These are phyloP conservation scores for Globisporangium ultimum DNA, from an alignment of 352 stramenopile species.

Conservation along the genomic window DNA sequence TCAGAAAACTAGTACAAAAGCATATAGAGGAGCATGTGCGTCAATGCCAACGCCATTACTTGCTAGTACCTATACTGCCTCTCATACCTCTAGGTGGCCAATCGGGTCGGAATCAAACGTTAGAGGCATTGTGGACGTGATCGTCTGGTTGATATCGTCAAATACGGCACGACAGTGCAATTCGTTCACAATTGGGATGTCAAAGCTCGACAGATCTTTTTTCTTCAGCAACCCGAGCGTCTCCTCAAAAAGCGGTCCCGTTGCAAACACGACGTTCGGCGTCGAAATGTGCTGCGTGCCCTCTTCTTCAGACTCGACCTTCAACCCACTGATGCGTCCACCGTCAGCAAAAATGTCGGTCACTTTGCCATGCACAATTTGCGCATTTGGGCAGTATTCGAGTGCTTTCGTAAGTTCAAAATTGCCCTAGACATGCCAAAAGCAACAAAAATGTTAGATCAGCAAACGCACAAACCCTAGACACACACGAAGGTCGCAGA, in stretches of 20 bases:
- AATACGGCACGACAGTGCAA: slow-evolving; percentile 67
- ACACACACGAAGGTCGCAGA: neutral
- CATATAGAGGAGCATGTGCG: neutral
- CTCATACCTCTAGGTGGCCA: slow-evolving; percentile 47
- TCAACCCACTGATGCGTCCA: slow-evolving; percentile 49
- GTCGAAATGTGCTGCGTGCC: slow-evolving; percentile 58
- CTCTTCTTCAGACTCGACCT: slow-evolving; percentile 46
- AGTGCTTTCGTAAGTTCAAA: slow-evolving; percentile 64
- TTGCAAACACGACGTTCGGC: slow-evolving; percentile 67
- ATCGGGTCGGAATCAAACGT: slow-evolving; percentile 76
- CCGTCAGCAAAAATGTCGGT: slow-evolving; percentile 49
- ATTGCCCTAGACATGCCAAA: slow-evolving; percentile 19
- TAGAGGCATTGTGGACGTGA: slow-evolving; percentile 51
- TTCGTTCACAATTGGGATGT: slow-evolving; percentile 71
- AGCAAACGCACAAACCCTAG: too few relatives aligned
- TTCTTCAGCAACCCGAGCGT: slow-evolving; percentile 62
- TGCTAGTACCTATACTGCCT: neutral
- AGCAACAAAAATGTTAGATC: neutral
- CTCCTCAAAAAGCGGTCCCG: slow-evolving; percentile 60
- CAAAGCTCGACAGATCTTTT: slow-evolving; percentile 42
- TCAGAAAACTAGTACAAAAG: slow-evolving; percentile 37
- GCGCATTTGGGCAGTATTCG: slow-evolving; percentile 55
- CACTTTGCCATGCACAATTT: slow-evolving; percentile 58
- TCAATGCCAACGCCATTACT: neutral
- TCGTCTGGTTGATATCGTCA: slow-evolving; percentile 52